Percentiles rank a stretch among this genome's conserved stretches.
These are phyloP conservation scores for Clarkia xantiana DNA, from an alignment of 345 rosid species.

Conservation along the genomic window DNA sequence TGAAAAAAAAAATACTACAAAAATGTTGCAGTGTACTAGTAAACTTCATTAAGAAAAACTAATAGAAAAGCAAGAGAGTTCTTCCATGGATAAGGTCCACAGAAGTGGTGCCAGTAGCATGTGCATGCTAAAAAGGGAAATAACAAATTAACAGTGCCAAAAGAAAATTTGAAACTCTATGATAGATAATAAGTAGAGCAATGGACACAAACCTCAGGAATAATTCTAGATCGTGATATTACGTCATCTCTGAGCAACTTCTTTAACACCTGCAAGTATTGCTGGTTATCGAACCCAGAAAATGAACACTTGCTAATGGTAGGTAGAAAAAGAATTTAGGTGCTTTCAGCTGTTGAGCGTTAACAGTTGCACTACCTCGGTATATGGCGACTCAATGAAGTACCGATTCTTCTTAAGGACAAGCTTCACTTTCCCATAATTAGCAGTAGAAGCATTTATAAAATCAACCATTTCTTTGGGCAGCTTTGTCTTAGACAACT, in stretches of 20 bases:
- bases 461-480: constrained; percentile 87
- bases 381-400: constrained; percentile 83
- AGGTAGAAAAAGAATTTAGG: constrained; percentile 8
- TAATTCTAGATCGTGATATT: constrained; percentile 52
- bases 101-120: no score
- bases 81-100: no score
- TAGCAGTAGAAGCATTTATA: constrained; percentile 74
- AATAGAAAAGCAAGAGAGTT: no score
- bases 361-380: constrained; percentile 34
- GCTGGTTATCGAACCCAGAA: not conserved
- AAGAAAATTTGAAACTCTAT: not conserved
- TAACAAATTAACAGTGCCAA: no score
- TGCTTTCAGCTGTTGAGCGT: no score
- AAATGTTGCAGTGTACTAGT: no score
- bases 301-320: not conserved
- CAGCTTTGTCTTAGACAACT: constrained; percentile 82
- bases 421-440: constrained; percentile 95
- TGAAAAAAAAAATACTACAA: no score
- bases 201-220: constrained; percentile 45
- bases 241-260: constrained; percentile 59
- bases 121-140: not conserved
- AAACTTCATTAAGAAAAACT: no score
- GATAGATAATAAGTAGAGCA: not conserved
- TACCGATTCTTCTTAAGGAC: constrained; percentile 88
- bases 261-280: constrained; percentile 52